Conservation (phyloP, 768 basidiomycete species). For the Suillus subluteus region DNA sequence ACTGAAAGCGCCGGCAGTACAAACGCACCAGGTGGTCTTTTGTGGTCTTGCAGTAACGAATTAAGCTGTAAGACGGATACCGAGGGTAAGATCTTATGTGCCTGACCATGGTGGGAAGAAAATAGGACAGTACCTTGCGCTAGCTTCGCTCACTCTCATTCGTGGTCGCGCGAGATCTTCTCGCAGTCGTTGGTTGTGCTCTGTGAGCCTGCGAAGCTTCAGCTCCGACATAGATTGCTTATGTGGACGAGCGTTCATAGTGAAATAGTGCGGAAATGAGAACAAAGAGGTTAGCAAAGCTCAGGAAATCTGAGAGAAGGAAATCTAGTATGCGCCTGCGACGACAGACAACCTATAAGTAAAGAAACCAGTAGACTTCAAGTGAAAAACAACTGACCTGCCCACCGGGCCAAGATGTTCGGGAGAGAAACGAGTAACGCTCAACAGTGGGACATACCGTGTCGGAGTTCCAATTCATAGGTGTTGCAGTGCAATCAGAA, state of each 20-base stretch:
- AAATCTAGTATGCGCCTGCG: conserved; percentile 4
- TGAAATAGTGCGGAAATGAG: conserved; percentile 16
- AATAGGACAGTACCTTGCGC: conserved; percentile 64
- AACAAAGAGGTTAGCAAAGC: conserved; percentile 6
- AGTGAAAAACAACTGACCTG: conserved; percentile 18
- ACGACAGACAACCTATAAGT: conserved; percentile 2
- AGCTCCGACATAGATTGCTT: conserved; percentile 98
- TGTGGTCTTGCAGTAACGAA: conserved; percentile 92
- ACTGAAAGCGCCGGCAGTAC: background rate
- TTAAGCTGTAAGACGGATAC: conserved; percentile 57
- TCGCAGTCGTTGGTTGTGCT: conserved; percentile 89
- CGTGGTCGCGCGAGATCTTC: conserved; percentile 92
- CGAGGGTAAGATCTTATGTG: conserved; percentile 6
- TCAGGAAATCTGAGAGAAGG: conserved; percentile 4
- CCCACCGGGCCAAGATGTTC: conserved; percentile 12
- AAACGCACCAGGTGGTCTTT: conserved; percentile 84
- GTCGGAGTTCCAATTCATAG: conserved; percentile 8
- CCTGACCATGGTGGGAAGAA: background rate
- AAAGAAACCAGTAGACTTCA: conserved; percentile 21
- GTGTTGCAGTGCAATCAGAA: background rate
- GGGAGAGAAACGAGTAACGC: conserved; percentile 11
- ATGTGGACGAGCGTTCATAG: conserved; percentile 76
- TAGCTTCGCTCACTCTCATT: conserved; percentile 90
- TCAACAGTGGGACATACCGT: conserved; percentile 11
- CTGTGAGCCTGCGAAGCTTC: conserved; percentile 89